Evolutionary conservation across 75 land plant genomes (phyloP).

Genomic region (Cryptomeria japonica): DNA sequence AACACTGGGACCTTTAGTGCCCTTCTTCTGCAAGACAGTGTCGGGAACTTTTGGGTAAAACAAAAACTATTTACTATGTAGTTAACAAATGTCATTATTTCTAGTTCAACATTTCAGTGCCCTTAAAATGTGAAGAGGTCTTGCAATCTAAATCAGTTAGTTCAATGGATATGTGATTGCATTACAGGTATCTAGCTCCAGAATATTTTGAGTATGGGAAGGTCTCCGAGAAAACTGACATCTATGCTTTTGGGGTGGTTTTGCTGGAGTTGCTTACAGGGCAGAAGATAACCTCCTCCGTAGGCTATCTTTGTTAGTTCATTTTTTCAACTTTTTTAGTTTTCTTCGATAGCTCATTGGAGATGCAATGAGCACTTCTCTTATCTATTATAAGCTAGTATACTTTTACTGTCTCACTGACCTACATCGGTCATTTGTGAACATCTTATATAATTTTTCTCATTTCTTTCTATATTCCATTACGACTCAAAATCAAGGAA

Average conservation of each 20-base stretch:
- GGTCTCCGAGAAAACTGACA: slow-evolving; percentile 83
- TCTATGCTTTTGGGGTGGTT: slow-evolving; percentile 90
- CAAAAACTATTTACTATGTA: neutral
- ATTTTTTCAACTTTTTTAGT: neutral
- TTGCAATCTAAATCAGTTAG: neutral
- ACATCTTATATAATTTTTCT: neutral
- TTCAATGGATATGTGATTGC: neutral
- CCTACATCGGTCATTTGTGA: neutral
- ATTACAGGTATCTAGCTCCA: slow-evolving; percentile 82
- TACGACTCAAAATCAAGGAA: slow-evolving; percentile 41
- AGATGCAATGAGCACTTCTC: neutral
- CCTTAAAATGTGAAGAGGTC: neutral
- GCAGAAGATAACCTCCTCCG: slow-evolving; percentile 59
- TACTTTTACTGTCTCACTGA: neutral
- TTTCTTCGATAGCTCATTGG: neutral
- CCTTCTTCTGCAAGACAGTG: slow-evolving; percentile 77
- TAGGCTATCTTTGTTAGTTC: slow-evolving; percentile 72
- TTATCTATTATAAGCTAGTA: neutral
- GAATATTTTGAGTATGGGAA: slow-evolving; percentile 91
- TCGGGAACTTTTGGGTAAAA: slow-evolving; percentile 91
- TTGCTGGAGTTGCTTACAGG: slow-evolving; percentile 85
- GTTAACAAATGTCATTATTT: neutral
- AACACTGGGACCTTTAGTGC: slow-evolving; percentile 69
- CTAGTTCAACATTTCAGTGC: neutral
- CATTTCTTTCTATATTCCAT: slow-evolving; percentile 30